Base-by-base conservation (phyloP, 257 asterid species). In the Voacanga thouarsii region DNA sequence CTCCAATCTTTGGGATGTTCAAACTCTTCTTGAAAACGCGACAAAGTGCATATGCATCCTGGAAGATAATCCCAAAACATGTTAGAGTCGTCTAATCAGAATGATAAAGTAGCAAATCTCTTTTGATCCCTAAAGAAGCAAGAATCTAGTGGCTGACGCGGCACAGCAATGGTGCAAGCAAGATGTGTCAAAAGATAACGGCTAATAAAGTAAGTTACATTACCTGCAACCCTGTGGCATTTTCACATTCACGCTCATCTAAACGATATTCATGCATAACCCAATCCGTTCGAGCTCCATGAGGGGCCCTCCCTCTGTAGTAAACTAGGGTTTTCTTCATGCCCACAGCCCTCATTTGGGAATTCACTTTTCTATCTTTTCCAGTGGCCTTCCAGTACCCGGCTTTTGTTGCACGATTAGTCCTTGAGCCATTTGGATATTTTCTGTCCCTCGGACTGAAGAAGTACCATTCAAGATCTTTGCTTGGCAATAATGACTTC, bases 381-480 rank as follows among this genome's bases (percentile, higher is more conserved):
- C 99, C 99, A 0, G 99, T 96, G 0, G 99, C 99, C 91, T 96
- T 96, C 99, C 99, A 96, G 37, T 96, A 96, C 11, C 99, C 99
- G 0, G 97, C 92, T 83, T 87, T 91, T 2, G 99, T 96, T 24
- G 99, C 99, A 24, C 98, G 89, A 65, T 96, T 96, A 0, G 99
- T 96, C 85, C 99, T 88, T 0, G 99, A 92, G 23, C 99, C 99
- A 67, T 96, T 96, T 1, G 99, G 99, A 55, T 96, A 96, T 76
- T 96, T 96, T 1, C 99, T 92, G 79, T 96, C 99, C 69, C 98
- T 84, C 18, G 98, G 98, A 80, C 99, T 90, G 63, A 93, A 96
- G 86, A 93, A 96, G 80, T 93, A 96, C 99, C 99, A 96, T 71
- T 96, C 99, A 8, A 96, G 89, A 85, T 96, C 99, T 86, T 96